Percentiles rank a stretch among this genome's conserved stretches.
phyloP scores from a whole-genome alignment of 805 yeast genomes.

The Pichia sporocuriosa region DNA sequence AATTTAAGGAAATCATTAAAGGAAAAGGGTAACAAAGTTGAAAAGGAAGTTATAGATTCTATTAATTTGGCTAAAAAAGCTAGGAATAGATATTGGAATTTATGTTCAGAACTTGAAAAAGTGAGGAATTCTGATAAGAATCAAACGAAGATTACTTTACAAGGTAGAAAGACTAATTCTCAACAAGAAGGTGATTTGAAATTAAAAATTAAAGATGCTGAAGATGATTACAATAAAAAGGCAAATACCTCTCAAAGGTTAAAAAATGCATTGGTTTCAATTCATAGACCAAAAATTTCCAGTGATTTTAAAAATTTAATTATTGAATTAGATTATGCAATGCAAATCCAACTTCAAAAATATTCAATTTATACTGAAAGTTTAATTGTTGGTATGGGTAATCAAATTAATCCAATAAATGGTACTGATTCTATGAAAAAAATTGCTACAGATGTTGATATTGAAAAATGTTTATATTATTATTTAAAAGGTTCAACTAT shows the following conservation, averaged over 20 bases:
- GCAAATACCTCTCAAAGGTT: conserved; percentile 66
- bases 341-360: conserved; percentile 81
- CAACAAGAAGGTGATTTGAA: conserved; percentile 89
- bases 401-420: conserved; percentile 68
- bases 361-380: conserved; percentile 86
- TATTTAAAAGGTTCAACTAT: conserved; percentile 38
- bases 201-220: conserved; percentile 75
- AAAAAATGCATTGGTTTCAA: conserved; percentile 64
- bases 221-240: conserved; percentile 74
- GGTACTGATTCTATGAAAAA: conserved; percentile 57
- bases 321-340: conserved; percentile 82
- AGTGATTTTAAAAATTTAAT: conserved; percentile 68
- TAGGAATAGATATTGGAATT: conserved; percentile 62
- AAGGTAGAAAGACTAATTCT: conserved; percentile 68
- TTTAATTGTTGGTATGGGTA: conserved; percentile 75
- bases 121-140: conserved; percentile 71
- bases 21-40: conserved; percentile 75
- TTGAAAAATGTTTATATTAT: conserved; percentile 73
- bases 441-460: conserved; percentile 71
- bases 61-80: conserved; percentile 86
- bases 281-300: conserved; percentile 72
- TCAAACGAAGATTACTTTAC: conserved; percentile 74
- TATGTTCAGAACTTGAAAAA: conserved; percentile 83
- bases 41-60: conserved; percentile 79
- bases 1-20: conserved; percentile 69